Base-by-base conservation (phyloP, 495 filamentous ascomycete genomes). In the Diplogelasinospora grovesii region DNA sequence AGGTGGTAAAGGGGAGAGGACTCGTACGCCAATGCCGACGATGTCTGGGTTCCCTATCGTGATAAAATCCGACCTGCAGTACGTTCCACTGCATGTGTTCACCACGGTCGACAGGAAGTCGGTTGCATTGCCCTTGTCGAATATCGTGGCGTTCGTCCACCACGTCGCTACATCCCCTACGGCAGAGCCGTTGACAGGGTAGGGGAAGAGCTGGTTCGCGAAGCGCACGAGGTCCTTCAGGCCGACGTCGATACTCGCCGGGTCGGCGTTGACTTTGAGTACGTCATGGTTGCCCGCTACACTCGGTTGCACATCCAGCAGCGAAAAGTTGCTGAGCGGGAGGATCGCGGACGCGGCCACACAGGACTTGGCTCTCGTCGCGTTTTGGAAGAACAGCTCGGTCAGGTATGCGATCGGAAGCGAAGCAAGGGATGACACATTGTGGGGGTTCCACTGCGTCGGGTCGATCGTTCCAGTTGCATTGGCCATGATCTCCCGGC, bases 281-380 rank as follows among this genome's bases (percentile, higher is more conserved):
- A 10, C 13, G 29, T 33, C 13, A 7, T 28, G 4, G 1, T 8
- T 25, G 18, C 33, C 11, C 18, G 38, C 16, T 21, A 19, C 13
- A 14, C 7, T n/a, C n/a, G 19, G 13, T 5, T 22, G 18, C n/a
- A 48, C 31, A 0, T 22, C 13, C 5, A 48, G 30, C 8, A 23
- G 13, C 24, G 22, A 10, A 10, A 48, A 25, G 32, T 48, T 42
- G 15, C 24, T 11, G 3, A 49, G 28, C 3, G 46, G 46, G 13
- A 49, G 46, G 16, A 49, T 22, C n/a, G 11, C 14, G 5, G 46
- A 49, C 3, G 46, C 46, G 2, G 41, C 28, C n/a, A 10, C 4
- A 26, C 46, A 49, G n/a, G 42, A 49, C 19, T 49, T 22, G 10
- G 47, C 52, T 37, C 56, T 52, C 22, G 52, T 49, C 14, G 39